Evolutionary conservation across 2,329 filamentous ascomycete species (phyloP), one percentile per base, ranked within the genome.

Genomic region (Apiospora aurea): DNA sequence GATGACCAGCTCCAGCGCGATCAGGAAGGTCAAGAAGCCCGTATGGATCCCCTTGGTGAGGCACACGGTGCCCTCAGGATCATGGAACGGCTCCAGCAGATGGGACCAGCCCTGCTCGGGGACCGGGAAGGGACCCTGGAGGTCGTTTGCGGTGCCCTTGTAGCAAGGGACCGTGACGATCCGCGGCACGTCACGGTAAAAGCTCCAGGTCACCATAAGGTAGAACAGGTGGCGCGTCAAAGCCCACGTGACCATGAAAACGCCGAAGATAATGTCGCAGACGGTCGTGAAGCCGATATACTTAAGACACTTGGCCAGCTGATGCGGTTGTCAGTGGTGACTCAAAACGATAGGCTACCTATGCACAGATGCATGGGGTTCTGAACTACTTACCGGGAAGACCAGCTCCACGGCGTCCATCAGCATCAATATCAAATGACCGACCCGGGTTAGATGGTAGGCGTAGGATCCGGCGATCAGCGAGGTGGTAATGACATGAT

Each of bases 371-470:
- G n/a, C 47, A 18, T 8, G 18, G 16, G 11, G 69, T 69, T 44
- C 16, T 18, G n/a, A 53, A 67, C 53, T 4, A 79, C 92, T 80
- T 86, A 97, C 94, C 61, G 95, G 93, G 70, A 98, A 88, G 71
- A 97, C 87, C 67, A 97, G 87, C 79, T 98, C 96, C 70, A 96
- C 94, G 69, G 96, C 87, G 78, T 98, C 96, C 94, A 98, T 98
- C 75, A 97, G 87, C 70, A 94, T 92, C 70, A 98, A 85, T 71
- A 98, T 94, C 53, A 97, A 87, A 78, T 95, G 96, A 69, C 94
- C 95, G 41, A 97, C 93, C 57, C 93, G 92, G 71, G 92, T 96
- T 79, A 94, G 91, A 79, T 95, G 91, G 81, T 96, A 97, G 74
- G 91, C 89, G 81, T 98, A 98, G 74, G 93, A 95, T 11, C 91